Base-by-base conservation (phyloP, 75 land plant genomes). In the Cunninghamia lanceolata region DNA sequence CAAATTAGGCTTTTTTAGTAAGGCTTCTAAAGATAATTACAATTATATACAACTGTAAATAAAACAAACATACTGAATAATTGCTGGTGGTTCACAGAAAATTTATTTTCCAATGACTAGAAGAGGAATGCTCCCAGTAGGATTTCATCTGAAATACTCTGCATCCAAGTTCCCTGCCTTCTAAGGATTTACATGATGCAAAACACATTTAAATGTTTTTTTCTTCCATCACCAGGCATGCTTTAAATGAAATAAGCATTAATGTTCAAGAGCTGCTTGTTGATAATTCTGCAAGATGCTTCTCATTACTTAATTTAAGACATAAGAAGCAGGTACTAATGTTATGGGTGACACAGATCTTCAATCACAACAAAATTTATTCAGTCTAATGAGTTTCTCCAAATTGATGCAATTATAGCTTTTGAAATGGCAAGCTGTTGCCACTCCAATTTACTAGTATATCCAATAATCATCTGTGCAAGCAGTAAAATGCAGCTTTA, bases 121-220 rank as follows among this genome's bases (percentile, higher is more conserved):
- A 40, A 89, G 70, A 53, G 90, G 90, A 21, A 89, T 88, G 63
- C 77, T 42, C 16, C 90, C 90, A 75, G 50, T 78, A 32, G 90
- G n/a, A n/a, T n/a, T n/a, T n/a, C n/a, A n/a, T n/a, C n/a, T n/a
- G n/a, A n/a, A n/a, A n/a, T n/a, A n/a, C n/a, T n/a, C n/a, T n/a
- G n/a, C n/a, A n/a, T n/a, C n/a, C n/a, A n/a, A n/a, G n/a, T n/a
- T n/a, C n/a, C 90, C 73, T 53, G 86, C 90, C 71, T 89, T 89
- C 59, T 87, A 70, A 54, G 90, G 90, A 88, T 89, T 87, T 52
- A 89, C 86, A 40, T 79, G 73, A 39, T 73, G 66, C 42, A 84
- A 39, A 34, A 52, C 59, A 40, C 87, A 89, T 56, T 89, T 89
- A n/a, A 36, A 87, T 63, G 54, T 63, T 63, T 43, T 89, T 87